Evolutionary conservation across 1,139 yeast species (phyloP), one percentile per base, ranked within the genome.

Genomic region (Arxiozyma slooffiae): DNA sequence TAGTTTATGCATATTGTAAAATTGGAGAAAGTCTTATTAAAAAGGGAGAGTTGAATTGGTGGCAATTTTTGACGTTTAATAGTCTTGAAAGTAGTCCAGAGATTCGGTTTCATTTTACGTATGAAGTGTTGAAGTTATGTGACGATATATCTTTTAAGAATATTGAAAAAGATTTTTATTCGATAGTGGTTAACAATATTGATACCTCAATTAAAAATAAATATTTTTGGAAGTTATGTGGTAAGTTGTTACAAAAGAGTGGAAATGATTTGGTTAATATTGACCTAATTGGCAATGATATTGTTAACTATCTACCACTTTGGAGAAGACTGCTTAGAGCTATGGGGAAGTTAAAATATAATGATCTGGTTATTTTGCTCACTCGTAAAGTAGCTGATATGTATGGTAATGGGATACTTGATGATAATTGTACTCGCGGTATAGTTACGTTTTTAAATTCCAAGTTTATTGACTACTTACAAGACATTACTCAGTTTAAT

Each of bases 11-110:
- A 38, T 65, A 64, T 44, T 63, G 67, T 46, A 22, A 37, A 3
- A 48, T 63, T 24, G 64, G 62, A 1, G 54, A 56, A 47, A 59
- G 48, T 41, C 48, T 66, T 11, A 54, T 60, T 4, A 50, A 53
- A 17, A 48, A 49, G 22, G 53, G 57, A 41, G 54, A 52, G 8
- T 50, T 61, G 17, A 56, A 64, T 3, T 63, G 67, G 67, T 65
- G 68, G 69, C 53, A 62, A 1, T 59, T 64, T 39, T 52, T 58
- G 21, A 54, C 56, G 26, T 66, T 61, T 48, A 61, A 59, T 47
- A 53, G 53, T 6, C 47, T 63, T 39, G 53, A 55, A 6, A 51
- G 52, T 1, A 44, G 55, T 14, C 24, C 46, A 5, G 26, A 50
- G 8, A 50, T 55, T 8, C 50, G 51, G 30, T 37, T 61, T 4